Conservation (phyloP, 208 protist species). For the Phytomonas francai region DNA sequence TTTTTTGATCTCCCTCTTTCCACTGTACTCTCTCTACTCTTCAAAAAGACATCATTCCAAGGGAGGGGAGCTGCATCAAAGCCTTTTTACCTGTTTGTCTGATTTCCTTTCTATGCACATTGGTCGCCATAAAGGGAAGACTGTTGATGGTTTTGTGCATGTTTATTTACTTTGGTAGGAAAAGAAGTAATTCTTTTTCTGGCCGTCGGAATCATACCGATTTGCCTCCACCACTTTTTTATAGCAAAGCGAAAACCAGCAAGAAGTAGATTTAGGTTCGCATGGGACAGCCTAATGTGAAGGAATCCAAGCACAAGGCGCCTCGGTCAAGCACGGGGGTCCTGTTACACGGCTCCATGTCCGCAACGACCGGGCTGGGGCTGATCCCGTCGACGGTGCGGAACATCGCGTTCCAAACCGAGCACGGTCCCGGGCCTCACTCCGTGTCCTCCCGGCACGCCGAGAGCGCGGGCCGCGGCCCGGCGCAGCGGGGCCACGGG, state of each 20-base stretch:
- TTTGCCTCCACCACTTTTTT: too few relatives aligned
- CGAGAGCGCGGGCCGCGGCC: conserved; percentile 10
- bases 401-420: too few relatives aligned
- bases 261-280: background rate
- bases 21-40: too few relatives aligned
- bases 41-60: too few relatives aligned
- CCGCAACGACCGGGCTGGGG: conserved; percentile 3
- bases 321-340: too few relatives aligned
- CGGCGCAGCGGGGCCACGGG: conserved; percentile 3
- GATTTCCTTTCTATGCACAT: too few relatives aligned
- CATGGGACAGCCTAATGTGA: conserved; percentile 66
- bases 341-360: conserved; percentile 4
- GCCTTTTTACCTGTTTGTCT: too few relatives aligned
- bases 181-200: background rate
- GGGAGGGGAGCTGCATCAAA: too few relatives aligned
- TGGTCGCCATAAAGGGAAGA: too few relatives aligned
- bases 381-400: background rate
- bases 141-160: background rate
- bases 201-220: background rate
- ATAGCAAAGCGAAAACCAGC: too few relatives aligned
- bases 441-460: conserved; percentile 10
- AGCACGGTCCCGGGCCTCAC: too few relatives aligned
- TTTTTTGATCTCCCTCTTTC: too few relatives aligned
- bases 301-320: conserved; percentile 28
- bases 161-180: background rate